Evolutionary conservation across 169 alveolate species (phyloP).

Genomic region (Eimeria praecox): DNA sequence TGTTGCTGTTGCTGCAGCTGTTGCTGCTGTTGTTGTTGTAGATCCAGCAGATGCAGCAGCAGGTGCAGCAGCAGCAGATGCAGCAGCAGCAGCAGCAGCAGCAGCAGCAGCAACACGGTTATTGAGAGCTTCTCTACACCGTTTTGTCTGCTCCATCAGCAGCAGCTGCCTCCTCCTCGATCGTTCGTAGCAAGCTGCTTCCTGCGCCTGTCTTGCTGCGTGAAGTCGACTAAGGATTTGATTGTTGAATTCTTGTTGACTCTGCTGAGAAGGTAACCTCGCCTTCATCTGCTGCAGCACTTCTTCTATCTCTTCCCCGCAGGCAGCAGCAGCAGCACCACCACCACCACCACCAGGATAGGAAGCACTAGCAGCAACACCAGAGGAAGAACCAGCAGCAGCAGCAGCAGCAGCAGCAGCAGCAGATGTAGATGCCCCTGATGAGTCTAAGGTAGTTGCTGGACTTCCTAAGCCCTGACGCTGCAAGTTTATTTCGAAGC

Average conservation of each 20-base stretch:
- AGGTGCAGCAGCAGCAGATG: conserved; percentile 7
- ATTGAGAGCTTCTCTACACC: background rate
- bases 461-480: conserved; percentile 50
- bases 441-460: no score
- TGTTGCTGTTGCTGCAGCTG: conserved; percentile 3
- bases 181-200: conserved; percentile 44
- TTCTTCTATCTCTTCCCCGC: background rate
- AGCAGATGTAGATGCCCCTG: no score
- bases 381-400: background rate
- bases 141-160: conserved; percentile 69
- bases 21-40: conserved; percentile 15
- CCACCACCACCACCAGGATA: background rate
- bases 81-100: conserved; percentile 44
- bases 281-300: conserved; percentile 9
- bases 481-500: conserved; percentile 66
- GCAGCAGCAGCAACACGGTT: conserved; percentile 10
- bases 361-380: no score
- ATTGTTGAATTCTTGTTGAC: conserved; percentile 3
- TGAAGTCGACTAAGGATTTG: conserved; percentile 58
- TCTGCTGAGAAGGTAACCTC: conserved; percentile 16
- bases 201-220: conserved; percentile 64
- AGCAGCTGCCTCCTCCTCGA: conserved; percentile 56
- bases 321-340: background rate
- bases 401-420: no score
- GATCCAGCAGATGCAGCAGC: no score